Percentiles rank a stretch among this genome's conserved stretches.
Conservation (phyloP, 306 rosid genomes). For the Gleditsia sinensis region DNA sequence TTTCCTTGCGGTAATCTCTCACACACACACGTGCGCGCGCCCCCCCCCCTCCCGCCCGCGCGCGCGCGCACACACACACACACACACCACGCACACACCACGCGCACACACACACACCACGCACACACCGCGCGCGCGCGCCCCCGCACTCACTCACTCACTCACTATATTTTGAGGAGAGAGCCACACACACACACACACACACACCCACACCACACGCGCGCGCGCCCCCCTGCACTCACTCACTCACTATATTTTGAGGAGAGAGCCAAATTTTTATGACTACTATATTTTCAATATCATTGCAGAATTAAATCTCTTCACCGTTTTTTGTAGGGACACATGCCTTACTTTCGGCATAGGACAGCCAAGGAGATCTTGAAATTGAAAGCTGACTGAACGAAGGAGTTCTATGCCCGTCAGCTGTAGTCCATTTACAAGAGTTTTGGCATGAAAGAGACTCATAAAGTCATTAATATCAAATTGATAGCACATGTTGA, state of each 20-base stretch:
- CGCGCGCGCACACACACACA: too few species aligned
- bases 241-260: conserved; percentile 19
- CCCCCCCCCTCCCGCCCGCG: too few species aligned
- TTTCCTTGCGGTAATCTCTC: not conserved
- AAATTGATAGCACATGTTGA: conserved; percentile 16
- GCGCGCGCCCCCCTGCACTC: too few species aligned
- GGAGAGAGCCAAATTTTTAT: not conserved
- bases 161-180: conserved; percentile 7
- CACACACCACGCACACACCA: too few species aligned
- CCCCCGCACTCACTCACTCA: too few species aligned
- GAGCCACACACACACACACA: too few species aligned
- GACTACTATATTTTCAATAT: not conserved
- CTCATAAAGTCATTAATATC: conserved; percentile 4
- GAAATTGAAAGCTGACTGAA: conserved; percentile 80
- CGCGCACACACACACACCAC: too few species aligned
- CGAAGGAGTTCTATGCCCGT: conserved; percentile 5
- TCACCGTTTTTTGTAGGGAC: conserved; percentile 53
- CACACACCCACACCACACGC: too few species aligned
- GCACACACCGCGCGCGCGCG: too few species aligned
- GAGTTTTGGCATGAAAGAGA: conserved; percentile 20
- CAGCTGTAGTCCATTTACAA: not conserved
- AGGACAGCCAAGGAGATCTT: conserved; percentile 87
- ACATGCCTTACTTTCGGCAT: conserved; percentile 92
- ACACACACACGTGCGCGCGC: too few species aligned
- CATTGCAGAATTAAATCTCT: conserved; percentile 25